These are phyloP conservation scores for Bassia scoparia DNA, from an alignment of 148 eudicot species.

Conservation along the genomic window DNA sequence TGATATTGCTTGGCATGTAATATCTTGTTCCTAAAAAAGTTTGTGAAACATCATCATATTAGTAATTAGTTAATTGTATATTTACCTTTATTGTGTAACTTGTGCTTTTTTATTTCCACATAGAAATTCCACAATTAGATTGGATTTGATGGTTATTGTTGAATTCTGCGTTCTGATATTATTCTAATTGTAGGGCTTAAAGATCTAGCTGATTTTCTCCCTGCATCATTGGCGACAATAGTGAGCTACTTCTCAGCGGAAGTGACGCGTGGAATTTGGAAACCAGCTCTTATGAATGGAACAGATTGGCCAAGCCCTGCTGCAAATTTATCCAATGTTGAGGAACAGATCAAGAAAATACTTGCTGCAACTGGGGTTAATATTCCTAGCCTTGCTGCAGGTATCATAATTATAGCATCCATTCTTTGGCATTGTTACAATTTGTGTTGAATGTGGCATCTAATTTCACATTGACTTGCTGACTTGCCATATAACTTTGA, in stretches of 20 bases:
- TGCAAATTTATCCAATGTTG: constrained; percentile 81
- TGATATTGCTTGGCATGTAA: background rate
- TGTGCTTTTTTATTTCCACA: background rate
- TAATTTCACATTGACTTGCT: background rate
- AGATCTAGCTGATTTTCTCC: constrained; percentile 94
- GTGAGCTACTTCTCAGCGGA: constrained; percentile 97
- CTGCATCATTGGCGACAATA: constrained; percentile 85
- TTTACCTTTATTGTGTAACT: background rate
- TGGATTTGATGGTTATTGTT: background rate
- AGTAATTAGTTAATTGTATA: background rate
- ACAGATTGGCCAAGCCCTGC: constrained; percentile 99
- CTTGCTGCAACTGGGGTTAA: constrained; percentile 85
- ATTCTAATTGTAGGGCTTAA: constrained; percentile 58
- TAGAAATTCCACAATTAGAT: no score
- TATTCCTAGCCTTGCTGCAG: constrained; percentile 84
- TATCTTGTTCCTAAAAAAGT: background rate
- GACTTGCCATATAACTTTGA: background rate
- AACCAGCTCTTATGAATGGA: constrained; percentile 92
- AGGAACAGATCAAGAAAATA: constrained; percentile 83
- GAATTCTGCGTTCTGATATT: background rate
- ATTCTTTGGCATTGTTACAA: constrained; percentile 1
- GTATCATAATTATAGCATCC: constrained; percentile 28
- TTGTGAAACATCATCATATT: background rate
- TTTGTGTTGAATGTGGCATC: background rate
- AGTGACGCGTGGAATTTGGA: constrained; percentile 96